Evolutionary conservation across 179 eudicot genomes (phyloP), one percentile per base, ranked within the genome.

Genomic region (Carnegiea gigantea): DNA sequence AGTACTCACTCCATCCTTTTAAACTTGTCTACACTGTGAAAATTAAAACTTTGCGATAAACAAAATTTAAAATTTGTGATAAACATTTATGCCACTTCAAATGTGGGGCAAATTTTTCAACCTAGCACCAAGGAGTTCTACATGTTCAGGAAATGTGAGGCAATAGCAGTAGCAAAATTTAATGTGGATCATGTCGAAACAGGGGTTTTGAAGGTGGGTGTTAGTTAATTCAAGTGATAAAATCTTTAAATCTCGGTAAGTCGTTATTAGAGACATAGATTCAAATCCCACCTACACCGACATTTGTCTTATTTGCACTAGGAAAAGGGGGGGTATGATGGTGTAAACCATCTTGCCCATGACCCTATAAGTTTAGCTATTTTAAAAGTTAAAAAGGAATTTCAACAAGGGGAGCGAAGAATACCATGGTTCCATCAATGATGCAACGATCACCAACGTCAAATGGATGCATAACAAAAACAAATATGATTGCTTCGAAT

Each of bases 401-500:
- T 62, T n/a, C 68, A 8, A 62, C 12, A 7, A 8, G 14, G 70
- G 46, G 15, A 81, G 28, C 68, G 15, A 44, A 18, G 28, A 38
- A 38, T 87, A 87, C 89, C 89, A 78, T 70, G 2, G 74, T 43
- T 43, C 83, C 83, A 70, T 88, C 90, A 8, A 88, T 71, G 73
- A 88, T 75, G 77, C 90, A 88, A 1, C 88, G 90, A 62, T 88
- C 90, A 40, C 90, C 85, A 24, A 88, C 86, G 82, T 88, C 90
- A 70, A 85, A 88, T 21, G 90, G 90, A 77, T 88, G 90, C 88
- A 86, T 88, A 72, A 88, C 88, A 53, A 88, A 88, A 57, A 88
- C 90, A 64, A 88, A 88, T 54, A 88, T 85, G 67, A 88, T 85
- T 48, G 90, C 86, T 79, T 88, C 90, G 30, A 88, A 88, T 21